These are phyloP conservation scores for Trichoderma reesei DNA, from an alignment of 495 filamentous ascomycete genomes.

Conservation along the genomic window DNA sequence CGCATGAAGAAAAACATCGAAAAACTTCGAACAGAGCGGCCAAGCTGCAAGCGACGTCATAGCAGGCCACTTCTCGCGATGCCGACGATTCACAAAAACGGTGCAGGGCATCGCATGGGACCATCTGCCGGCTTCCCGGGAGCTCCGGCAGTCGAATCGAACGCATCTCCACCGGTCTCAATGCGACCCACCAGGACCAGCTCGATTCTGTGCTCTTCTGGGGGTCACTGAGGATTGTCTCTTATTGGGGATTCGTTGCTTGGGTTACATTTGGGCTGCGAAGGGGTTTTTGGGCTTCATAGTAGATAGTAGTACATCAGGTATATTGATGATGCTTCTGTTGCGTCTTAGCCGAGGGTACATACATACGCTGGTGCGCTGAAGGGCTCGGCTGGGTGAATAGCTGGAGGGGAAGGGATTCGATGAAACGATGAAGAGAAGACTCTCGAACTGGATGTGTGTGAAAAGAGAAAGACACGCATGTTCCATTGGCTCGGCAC, in stretches of 20 bases:
- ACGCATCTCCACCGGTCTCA: background rate
- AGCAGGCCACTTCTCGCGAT: background rate
- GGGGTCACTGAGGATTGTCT: background rate
- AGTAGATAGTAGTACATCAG: too few relatives aligned
- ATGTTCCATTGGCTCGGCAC: background rate
- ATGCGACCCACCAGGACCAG: background rate
- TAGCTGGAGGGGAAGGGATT: background rate
- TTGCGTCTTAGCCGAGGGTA: background rate
- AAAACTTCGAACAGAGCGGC: background rate
- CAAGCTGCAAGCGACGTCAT: constrained; percentile 1
- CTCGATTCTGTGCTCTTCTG: background rate
- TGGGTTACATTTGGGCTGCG: background rate
- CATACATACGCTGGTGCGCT: background rate
- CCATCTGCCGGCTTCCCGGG: constrained; percentile 5
- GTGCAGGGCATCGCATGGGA: background rate
- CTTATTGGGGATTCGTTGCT: too few relatives aligned
- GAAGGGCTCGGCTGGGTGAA: background rate
- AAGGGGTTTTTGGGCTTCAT: background rate
- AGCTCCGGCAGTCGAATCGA: background rate
- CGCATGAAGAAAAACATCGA: background rate
- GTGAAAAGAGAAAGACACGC: background rate
- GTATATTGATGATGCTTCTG: too few relatives aligned
- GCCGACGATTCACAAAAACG: background rate
- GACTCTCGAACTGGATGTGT: background rate
- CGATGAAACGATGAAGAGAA: background rate